A percentile compares a stretch with the other conserved stretches of the same genome.
Evolutionary conservation across 2,329 filamentous ascomycete species (phyloP).

Genomic region (Aspergillus brunneoviolaceus): DNA sequence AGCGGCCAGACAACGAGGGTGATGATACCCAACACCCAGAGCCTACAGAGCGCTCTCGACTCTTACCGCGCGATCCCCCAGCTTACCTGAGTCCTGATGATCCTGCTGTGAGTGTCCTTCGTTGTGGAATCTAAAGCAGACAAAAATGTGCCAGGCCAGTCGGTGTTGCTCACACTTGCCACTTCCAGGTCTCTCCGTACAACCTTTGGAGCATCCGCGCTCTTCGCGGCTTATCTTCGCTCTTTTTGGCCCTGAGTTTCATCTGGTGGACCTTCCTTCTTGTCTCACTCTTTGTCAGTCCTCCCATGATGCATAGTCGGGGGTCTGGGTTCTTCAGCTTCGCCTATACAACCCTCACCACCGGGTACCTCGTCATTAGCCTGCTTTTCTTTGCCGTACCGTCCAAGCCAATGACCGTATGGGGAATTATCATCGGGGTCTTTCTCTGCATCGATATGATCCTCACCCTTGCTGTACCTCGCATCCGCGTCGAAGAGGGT

Average conservation of each 20-base stretch:
- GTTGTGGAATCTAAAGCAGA: neutral
- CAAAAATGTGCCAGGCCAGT: neutral
- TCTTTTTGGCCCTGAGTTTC: slow-evolving; percentile 73
- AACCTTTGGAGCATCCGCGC: slow-evolving; percentile 90
- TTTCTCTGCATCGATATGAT: slow-evolving; percentile 74
- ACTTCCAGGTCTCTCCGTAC: slow-evolving; percentile 70
- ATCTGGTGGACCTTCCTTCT: slow-evolving; percentile 91
- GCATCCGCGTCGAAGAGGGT: slow-evolving; percentile 77
- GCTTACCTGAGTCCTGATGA: slow-evolving; percentile 75
- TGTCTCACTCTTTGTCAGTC: slow-evolving; percentile 87
- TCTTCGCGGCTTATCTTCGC: slow-evolving; percentile 72
- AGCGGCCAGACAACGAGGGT: slow-evolving; percentile 19
- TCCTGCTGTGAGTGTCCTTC: slow-evolving; percentile 62
- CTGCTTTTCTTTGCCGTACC: slow-evolving; percentile 87
- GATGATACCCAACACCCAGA: slow-evolving; percentile 38
- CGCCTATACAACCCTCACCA: slow-evolving; percentile 74
- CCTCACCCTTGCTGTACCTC: slow-evolving; percentile 72
- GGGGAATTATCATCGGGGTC: slow-evolving; percentile 65
- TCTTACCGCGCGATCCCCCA: slow-evolving; percentile 65
- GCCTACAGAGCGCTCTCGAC: slow-evolving; percentile 61
- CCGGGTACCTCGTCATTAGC: slow-evolving; percentile 71
- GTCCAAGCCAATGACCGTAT: slow-evolving; percentile 73
- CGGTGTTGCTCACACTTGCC: neutral
- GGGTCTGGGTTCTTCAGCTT: slow-evolving; percentile 94
- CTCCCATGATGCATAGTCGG: slow-evolving; percentile 78